A percentile compares a stretch with the other conserved stretches of the same genome.
Evolutionary conservation across 805 yeast species (phyloP).

Genomic region (Torulaspora franciscae): DNA sequence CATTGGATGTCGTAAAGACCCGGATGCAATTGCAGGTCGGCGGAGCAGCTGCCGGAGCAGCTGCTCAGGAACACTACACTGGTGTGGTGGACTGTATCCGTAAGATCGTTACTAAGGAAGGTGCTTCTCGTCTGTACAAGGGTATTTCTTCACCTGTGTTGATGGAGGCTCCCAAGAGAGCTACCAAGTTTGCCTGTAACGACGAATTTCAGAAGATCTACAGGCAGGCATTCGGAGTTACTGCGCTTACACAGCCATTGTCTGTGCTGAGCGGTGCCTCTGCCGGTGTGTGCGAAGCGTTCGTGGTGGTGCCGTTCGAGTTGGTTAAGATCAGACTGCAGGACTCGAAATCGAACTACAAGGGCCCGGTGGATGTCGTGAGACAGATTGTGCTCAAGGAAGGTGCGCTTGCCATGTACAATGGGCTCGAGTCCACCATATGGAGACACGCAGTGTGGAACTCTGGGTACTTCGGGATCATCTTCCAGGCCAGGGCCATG

Average conservation of each 20-base stretch:
- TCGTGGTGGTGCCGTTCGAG: constrained; percentile 97
- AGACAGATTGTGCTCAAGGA: constrained; percentile 63
- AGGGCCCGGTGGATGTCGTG: constrained; percentile 79
- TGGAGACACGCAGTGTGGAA: constrained; percentile 98
- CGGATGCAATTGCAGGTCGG: constrained; percentile 81
- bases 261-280: constrained; percentile 94
- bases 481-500: constrained; percentile 74
- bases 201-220: constrained; percentile 93
- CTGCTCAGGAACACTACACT: constrained; percentile 48
- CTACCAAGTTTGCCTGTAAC: constrained; percentile 96
- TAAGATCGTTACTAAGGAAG: constrained; percentile 83
- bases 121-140: constrained; percentile 74
- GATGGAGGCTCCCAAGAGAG: constrained; percentile 99
- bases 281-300: constrained; percentile 96
- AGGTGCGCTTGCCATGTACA: constrained; percentile 81
- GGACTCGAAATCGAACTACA: constrained; percentile 76
- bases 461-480: constrained; percentile 95
- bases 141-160: constrained; percentile 95
- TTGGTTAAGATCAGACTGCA: constrained; percentile 91
- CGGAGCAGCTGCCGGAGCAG: constrained; percentile 29
- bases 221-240: constrained; percentile 62
- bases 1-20: constrained; percentile 94
- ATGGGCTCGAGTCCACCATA: constrained; percentile 92
- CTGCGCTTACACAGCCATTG: constrained; percentile 69
- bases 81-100: constrained; percentile 82